Percentiles rank a stretch among this genome's conserved stretches.
These are phyloP conservation scores for Sporothrix mexicana DNA, from an alignment of 2,329 filamentous ascomycete genomes.

Conservation along the genomic window DNA sequence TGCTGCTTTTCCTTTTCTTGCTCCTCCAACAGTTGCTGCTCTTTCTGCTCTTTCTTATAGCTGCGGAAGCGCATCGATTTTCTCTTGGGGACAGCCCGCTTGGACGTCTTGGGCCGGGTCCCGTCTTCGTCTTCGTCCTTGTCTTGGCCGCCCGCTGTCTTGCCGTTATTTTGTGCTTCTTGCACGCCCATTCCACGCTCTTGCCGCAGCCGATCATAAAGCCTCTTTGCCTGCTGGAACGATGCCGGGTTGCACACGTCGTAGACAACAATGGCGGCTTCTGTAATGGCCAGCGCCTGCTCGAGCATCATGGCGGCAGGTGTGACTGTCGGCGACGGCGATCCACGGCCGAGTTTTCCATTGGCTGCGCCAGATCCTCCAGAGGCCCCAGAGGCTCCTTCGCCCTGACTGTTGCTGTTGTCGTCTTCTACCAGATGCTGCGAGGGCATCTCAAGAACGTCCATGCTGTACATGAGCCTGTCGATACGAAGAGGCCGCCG, in stretches of 20 bases:
- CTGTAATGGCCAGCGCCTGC: slow-evolving; percentile 50
- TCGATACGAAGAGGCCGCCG: slow-evolving; percentile 46
- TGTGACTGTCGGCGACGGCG: background rate
- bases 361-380: background rate
- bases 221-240: slow-evolving; percentile 40
- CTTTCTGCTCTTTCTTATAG: slow-evolving; percentile 7
- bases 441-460: slow-evolving; percentile 48
- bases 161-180: background rate
- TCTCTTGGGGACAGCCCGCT: background rate
- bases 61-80: slow-evolving; percentile 20
- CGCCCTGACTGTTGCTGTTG: background rate
- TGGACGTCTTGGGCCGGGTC: slow-evolving; percentile 2
- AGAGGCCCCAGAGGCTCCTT: too few species aligned
- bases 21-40: slow-evolving; percentile 18
- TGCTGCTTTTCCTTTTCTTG: background rate
- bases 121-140: background rate
- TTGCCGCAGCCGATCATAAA: slow-evolving; percentile 41
- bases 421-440: slow-evolving; percentile 43
- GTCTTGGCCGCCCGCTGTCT: background rate
- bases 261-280: slow-evolving; percentile 49
- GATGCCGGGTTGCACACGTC: slow-evolving; percentile 43
- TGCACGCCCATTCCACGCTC: background rate
- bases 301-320: slow-evolving; percentile 42
- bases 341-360: slow-evolving; percentile 1
- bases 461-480: slow-evolving; percentile 44